Evolutionary conservation across 192 early-diverging fungal genomes (phyloP).

Genomic region (Gryganskiella cystojenkinii): DNA sequence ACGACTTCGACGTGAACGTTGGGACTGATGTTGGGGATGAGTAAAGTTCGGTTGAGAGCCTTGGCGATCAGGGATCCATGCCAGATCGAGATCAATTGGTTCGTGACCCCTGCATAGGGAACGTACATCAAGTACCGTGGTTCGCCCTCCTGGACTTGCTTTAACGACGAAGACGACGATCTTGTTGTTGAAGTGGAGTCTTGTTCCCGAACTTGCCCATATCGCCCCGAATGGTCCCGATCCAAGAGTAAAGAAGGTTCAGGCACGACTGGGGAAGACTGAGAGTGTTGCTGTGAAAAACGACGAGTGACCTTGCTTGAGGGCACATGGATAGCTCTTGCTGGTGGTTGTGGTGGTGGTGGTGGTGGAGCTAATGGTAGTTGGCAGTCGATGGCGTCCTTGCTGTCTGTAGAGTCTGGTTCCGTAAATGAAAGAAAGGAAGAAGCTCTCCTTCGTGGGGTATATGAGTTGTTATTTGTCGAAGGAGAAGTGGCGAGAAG

Average conservation of each 20-base stretch:
- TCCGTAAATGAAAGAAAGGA: background rate
- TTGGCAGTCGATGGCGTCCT: background rate
- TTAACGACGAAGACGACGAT: background rate
- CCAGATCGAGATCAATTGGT: conserved; percentile 49
- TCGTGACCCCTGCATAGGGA: conserved; percentile 45
- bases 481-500: conserved; percentile 8
- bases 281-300: background rate
- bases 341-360: background rate
- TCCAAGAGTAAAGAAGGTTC: background rate
- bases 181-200: background rate
- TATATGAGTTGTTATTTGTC: conserved; percentile 2
- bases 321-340: background rate
- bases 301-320: conserved; percentile 8
- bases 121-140: conserved; percentile 41
- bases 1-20: conserved; percentile 42
- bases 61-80: conserved; percentile 46
- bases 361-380: background rate
- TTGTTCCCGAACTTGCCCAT: background rate
- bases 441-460: conserved; percentile 5
- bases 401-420: background rate
- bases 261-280: background rate
- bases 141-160: background rate
- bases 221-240: background rate
- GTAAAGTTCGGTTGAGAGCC: conserved; percentile 39
- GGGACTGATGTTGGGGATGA: conserved; percentile 42